These are phyloP conservation scores for Solanum chiquidenum DNA, from an alignment of 257 asterid species.

Conservation along the genomic window DNA sequence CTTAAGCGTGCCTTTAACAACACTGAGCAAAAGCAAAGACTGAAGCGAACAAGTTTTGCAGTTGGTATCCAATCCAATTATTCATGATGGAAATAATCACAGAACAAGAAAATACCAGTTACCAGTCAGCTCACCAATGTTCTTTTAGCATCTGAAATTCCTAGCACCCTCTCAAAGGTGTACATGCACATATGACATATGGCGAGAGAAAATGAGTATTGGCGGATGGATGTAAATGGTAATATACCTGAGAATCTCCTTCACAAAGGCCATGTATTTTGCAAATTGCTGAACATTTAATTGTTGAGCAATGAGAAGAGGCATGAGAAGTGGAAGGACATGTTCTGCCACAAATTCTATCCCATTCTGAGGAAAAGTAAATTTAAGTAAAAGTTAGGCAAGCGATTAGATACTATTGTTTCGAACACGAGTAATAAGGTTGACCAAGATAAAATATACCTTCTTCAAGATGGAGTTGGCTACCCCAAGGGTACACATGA, in stretches of 20 bases:
- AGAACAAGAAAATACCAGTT: background rate
- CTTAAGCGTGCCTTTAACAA: background rate
- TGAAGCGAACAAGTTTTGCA: background rate
- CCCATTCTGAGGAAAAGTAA: slow-evolving; percentile 58
- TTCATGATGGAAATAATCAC: background rate
- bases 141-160: background rate
- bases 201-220: background rate
- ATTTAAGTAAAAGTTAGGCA: background rate
- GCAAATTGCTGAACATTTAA: slow-evolving; percentile 97
- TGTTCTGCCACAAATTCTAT: slow-evolving; percentile 78
- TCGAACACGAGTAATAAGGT: background rate
- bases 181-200: background rate
- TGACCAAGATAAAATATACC: slow-evolving; percentile 29
- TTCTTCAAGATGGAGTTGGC: slow-evolving; percentile 86
- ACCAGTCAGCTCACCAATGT: background rate
- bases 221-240: background rate
- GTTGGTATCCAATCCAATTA: background rate
- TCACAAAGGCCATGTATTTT: slow-evolving; percentile 84
- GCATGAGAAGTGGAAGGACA: slow-evolving; percentile 82
- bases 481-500: slow-evolving; percentile 95
- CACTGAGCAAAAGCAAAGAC: background rate
- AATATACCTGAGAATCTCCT: slow-evolving; percentile 73
- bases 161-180: background rate
- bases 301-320: slow-evolving; percentile 90
- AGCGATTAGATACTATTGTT: background rate